Percentiles rank a stretch among this genome's conserved stretches.
Conservation (phyloP, 345 rosid genomes). For the Ceriops zippeliana region DNA sequence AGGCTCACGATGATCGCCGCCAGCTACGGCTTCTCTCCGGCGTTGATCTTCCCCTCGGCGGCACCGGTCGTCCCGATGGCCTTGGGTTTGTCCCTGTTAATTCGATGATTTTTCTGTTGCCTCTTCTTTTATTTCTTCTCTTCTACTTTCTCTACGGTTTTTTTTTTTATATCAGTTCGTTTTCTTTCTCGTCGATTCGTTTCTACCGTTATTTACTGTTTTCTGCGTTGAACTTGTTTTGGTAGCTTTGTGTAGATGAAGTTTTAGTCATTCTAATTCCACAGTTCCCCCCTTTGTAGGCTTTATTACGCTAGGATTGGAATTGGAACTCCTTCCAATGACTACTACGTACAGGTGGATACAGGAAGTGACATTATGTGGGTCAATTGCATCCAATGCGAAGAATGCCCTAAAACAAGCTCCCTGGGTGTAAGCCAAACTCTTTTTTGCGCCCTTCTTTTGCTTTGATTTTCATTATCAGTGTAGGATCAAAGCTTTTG, state of each 20-base stretch:
- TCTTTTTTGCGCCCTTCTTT: not conserved
- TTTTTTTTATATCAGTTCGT: not conserved
- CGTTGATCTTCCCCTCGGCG: constrained; percentile 83
- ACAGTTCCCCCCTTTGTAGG: constrained; percentile 31
- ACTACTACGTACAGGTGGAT: constrained; percentile 90
- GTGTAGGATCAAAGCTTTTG: not conserved
- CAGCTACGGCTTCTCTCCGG: constrained; percentile 80
- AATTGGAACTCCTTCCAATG: constrained; percentile 86
- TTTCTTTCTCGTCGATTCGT: too few species aligned
- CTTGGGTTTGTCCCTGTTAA: constrained; percentile 43
- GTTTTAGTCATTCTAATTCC: too few species aligned
- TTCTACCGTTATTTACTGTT: too few species aligned
- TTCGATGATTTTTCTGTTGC: too few species aligned
- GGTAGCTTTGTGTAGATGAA: too few species aligned
- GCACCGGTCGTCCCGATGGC: constrained; percentile 64
- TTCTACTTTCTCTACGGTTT: not conserved
- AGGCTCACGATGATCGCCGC: constrained; percentile 66
- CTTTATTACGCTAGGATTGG: constrained; percentile 87
- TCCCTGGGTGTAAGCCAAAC: constrained; percentile 70
- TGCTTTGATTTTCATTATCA: not conserved
- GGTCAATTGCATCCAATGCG: constrained; percentile 89
- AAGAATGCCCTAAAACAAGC: constrained; percentile 84
- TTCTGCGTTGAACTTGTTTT: too few species aligned
- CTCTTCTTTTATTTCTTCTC: not conserved
- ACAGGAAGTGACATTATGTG: constrained; percentile 98